Conservation (phyloP, 2,329 filamentous ascomycete species). For the Pseudodiploospora longispora region DNA sequence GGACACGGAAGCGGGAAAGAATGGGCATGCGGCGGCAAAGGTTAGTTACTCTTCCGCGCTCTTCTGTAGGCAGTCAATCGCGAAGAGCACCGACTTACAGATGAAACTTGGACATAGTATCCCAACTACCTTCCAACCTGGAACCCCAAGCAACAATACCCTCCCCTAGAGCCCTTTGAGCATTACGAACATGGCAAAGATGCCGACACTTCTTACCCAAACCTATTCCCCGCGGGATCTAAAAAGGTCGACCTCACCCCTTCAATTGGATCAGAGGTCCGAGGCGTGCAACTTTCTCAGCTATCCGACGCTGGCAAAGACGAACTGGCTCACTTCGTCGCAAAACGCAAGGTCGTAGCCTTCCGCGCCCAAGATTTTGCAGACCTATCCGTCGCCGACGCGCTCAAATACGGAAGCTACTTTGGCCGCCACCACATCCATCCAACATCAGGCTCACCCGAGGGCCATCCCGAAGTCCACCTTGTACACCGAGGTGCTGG, state of each 20-base stretch:
- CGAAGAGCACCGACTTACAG: background rate
- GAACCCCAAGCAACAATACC: constrained; percentile 56
- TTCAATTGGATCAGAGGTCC: constrained; percentile 64
- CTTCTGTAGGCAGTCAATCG: background rate
- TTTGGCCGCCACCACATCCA: constrained; percentile 80
- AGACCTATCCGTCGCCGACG: constrained; percentile 60
- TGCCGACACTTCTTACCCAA: constrained; percentile 60
- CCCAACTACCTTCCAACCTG: constrained; percentile 67
- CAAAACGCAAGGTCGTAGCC: constrained; percentile 69
- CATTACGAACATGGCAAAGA: constrained; percentile 71
- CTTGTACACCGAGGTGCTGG: constrained; percentile 64
- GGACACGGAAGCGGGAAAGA: constrained; percentile 21
- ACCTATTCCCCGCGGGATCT: constrained; percentile 51
- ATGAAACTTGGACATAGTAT: constrained; percentile 34
- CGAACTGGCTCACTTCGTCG: constrained; percentile 66
- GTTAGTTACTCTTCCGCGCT: constrained; percentile 9
- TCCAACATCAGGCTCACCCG: constrained; percentile 67
- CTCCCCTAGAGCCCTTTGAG: constrained; percentile 60
- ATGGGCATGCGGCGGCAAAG: constrained; percentile 18
- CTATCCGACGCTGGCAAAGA: constrained; percentile 63
- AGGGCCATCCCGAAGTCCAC: constrained; percentile 66
- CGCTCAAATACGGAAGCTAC: constrained; percentile 62
- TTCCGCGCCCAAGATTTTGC: constrained; percentile 71
- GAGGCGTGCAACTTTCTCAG: constrained; percentile 62
- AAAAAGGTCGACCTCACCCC: constrained; percentile 58